Evolutionary conservation across 352 stramenopile genomes (phyloP).

Genomic region (Phytophthora hibernalis): DNA sequence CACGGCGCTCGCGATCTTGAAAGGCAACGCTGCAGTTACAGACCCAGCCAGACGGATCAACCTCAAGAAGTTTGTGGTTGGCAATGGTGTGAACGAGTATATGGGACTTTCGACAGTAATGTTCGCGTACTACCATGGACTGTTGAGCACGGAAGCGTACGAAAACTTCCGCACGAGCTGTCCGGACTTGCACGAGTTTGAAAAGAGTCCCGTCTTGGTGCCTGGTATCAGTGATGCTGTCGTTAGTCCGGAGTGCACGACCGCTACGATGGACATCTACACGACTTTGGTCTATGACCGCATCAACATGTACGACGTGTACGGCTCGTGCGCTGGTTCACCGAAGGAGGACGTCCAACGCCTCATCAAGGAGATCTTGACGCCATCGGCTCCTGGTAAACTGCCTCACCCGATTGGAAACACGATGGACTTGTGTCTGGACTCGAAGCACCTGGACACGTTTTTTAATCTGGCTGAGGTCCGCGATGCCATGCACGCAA

Average conservation of each 20-base stretch:
- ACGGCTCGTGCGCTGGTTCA: constrained; percentile 56
- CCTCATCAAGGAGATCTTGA: constrained; percentile 53
- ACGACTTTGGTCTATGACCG: constrained; percentile 47
- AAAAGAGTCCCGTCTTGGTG: constrained; percentile 32
- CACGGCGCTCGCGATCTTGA: constrained; percentile 61
- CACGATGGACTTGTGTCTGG: constrained; percentile 73
- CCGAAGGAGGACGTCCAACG: constrained; percentile 53
- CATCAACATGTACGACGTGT: constrained; percentile 81
- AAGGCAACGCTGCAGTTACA: constrained; percentile 43
- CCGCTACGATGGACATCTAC: constrained; percentile 38
- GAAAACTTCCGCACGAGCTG: constrained; percentile 55
- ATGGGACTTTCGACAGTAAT: constrained; percentile 63
- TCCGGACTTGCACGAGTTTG: constrained; percentile 54
- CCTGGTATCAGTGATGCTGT: constrained; percentile 12
- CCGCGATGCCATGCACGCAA: constrained; percentile 80
- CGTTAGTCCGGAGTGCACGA: constrained; percentile 33
- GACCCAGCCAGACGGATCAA: constrained; percentile 49
- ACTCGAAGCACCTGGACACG: constrained; percentile 54
- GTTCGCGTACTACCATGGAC: constrained; percentile 83
- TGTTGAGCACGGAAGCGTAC: constrained; percentile 80
- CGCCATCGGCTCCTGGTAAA: constrained; percentile 38
- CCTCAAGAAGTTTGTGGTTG: constrained; percentile 91
- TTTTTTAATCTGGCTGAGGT: constrained; percentile 84
- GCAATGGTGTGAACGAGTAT: constrained; percentile 76
- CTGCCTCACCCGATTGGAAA: constrained; percentile 74